A percentile compares a stretch with the other conserved stretches of the same genome.
phyloP scores from a whole-genome alignment of 2,329 filamentous ascomycete species.

The Zymoseptoria crescenta region DNA sequence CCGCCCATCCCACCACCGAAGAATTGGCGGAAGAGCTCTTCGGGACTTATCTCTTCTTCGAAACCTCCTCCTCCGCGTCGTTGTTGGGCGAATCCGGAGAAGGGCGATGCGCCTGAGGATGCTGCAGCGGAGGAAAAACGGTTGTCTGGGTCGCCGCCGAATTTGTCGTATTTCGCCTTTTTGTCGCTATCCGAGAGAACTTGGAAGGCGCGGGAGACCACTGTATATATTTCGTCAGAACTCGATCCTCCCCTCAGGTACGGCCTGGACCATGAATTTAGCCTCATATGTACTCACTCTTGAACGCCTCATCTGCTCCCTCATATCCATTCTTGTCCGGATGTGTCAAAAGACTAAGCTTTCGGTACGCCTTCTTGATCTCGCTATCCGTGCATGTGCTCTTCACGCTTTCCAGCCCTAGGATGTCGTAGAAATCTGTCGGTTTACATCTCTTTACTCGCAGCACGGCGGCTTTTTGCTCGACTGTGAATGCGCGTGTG shows the following conservation, averaged over 20 bases:
- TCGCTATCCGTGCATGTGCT: slow-evolving; percentile 66
- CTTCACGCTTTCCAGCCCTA: slow-evolving; percentile 61
- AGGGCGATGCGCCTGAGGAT: slow-evolving; percentile 54
- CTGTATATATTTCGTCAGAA: slow-evolving; percentile 28
- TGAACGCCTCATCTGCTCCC: slow-evolving; percentile 94
- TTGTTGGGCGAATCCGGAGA: slow-evolving; percentile 51
- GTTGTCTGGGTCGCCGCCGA: slow-evolving; percentile 85
- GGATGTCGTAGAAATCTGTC: slow-evolving; percentile 93
- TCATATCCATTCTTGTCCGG: slow-evolving; percentile 98
- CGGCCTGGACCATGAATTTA: neutral
- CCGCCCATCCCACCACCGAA: slow-evolving; percentile 70
- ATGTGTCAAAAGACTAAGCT: slow-evolving; percentile 87
- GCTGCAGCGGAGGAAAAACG: slow-evolving; percentile 55
- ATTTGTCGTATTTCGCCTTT: slow-evolving; percentile 77
- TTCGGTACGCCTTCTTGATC: slow-evolving; percentile 97
- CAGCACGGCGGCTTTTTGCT: slow-evolving; percentile 86
- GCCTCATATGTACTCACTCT: slow-evolving; percentile 49
- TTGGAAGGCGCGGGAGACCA: slow-evolving; percentile 90
- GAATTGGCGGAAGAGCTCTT: slow-evolving; percentile 95
- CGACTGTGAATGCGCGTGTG: slow-evolving; percentile 70
- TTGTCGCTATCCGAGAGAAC: slow-evolving; percentile 91
- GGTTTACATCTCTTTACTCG: slow-evolving; percentile 75
- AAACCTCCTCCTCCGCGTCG: slow-evolving; percentile 51
- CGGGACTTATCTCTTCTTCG: slow-evolving; percentile 87
- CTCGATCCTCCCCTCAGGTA: neutral